A percentile compares a stretch with the other conserved stretches of the same genome.
These are phyloP conservation scores for Aspergillus ustus DNA, from an alignment of 2,329 filamentous ascomycete genomes.

Conservation along the genomic window DNA sequence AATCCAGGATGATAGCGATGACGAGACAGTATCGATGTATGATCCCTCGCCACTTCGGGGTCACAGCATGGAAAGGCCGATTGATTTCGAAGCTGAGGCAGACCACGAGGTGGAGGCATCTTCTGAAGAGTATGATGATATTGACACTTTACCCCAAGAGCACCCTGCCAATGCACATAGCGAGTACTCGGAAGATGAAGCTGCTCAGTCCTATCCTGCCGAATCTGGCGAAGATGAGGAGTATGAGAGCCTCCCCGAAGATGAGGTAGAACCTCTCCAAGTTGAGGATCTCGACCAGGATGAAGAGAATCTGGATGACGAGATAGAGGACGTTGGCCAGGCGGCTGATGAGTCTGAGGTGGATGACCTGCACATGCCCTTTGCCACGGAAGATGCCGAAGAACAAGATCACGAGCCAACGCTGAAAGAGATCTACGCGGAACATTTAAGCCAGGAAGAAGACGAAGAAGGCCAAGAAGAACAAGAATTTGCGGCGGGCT, in stretches of 20 bases:
- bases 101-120: constrained; percentile 17
- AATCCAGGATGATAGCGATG: constrained; percentile 1
- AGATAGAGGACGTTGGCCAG: background rate
- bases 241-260: background rate
- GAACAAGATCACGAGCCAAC: constrained; percentile 17
- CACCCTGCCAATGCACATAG: background rate
- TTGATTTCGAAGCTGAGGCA: constrained; percentile 29
- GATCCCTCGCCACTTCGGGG: constrained; percentile 17
- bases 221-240: background rate
- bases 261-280: background rate
- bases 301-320: background rate
- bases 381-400: background rate
- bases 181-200: background rate
- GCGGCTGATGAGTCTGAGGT: background rate
- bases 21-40: constrained; percentile 1
- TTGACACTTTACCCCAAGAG: background rate
- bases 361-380: background rate
- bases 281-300: background rate
- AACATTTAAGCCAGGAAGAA: background rate
- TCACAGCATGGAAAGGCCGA: constrained; percentile 20
- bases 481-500: background rate
- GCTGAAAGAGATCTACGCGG: background rate
- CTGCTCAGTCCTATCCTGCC: background rate
- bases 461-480: background rate
- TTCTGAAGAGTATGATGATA: background rate